Conservation (phyloP, 768 basidiomycete genomes). For the Filobasidium wieringae region DNA sequence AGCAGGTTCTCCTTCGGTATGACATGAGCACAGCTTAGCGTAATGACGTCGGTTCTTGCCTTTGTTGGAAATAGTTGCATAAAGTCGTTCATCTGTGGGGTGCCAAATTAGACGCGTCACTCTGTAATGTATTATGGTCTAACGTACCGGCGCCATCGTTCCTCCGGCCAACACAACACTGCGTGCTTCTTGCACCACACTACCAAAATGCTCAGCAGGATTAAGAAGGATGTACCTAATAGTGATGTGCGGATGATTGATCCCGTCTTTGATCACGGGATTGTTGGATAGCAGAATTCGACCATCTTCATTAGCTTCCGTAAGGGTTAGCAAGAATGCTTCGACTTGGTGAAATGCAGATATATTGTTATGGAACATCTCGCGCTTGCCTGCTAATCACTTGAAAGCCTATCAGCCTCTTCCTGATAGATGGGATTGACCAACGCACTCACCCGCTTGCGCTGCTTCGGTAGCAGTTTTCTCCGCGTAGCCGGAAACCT, state of each 20-base stretch:
- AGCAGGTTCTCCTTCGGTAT: conserved; percentile 69
- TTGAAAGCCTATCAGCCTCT: too few relatives aligned
- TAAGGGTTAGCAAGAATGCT: conserved; percentile 64
- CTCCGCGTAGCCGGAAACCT: conserved; percentile 64
- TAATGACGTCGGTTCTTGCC: conserved; percentile 52
- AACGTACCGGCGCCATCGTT: conserved; percentile 88
- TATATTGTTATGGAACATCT: conserved; percentile 41
- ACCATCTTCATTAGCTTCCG: conserved; percentile 67
- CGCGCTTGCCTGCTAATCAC: background rate
- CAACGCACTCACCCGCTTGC: conserved; percentile 32
- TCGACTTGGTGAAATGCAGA: conserved; percentile 73
- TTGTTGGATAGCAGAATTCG: conserved; percentile 49
- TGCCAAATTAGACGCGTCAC: background rate
- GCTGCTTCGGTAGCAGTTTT: conserved; percentile 45
- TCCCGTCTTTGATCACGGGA: background rate
- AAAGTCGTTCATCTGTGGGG: conserved; percentile 69
- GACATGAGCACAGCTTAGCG: conserved; percentile 85
- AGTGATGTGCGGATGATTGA: conserved; percentile 42
- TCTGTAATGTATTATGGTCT: background rate
- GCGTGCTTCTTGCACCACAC: conserved; percentile 68
- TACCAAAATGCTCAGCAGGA: conserved; percentile 70
- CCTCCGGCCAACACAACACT: conserved; percentile 88
- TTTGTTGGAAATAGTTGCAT: conserved; percentile 66
- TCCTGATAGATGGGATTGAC: too few relatives aligned
- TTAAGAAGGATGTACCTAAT: conserved; percentile 88